A percentile compares a stretch with the other conserved stretches of the same genome.
Evolutionary conservation across 495 filamentous ascomycete species (phyloP).

Genomic region (Penicillium silybi): DNA sequence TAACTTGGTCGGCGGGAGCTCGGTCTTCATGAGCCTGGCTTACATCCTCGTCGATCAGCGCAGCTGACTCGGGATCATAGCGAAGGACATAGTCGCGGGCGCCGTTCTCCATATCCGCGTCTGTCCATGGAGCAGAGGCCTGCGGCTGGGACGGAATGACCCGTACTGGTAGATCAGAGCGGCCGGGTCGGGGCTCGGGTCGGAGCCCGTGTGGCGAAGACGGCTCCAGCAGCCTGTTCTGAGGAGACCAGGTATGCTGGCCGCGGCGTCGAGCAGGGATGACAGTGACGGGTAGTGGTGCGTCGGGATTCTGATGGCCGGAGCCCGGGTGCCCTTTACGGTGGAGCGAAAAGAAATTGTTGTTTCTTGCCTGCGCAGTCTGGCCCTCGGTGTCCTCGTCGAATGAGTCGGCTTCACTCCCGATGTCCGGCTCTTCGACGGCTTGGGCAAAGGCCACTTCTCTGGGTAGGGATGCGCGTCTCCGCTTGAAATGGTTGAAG

Average conservation of each 20-base stretch:
- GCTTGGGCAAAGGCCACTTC: constrained; percentile 52
- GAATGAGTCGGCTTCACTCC: constrained; percentile 15
- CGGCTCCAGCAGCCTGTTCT: constrained; percentile 18
- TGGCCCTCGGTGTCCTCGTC: constrained; percentile 22
- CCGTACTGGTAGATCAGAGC: constrained; percentile 28
- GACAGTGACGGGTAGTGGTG: constrained; percentile 56
- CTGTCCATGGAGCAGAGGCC: constrained; percentile 39
- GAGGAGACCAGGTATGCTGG: constrained; percentile 43
- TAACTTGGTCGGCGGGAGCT: constrained; percentile 10
- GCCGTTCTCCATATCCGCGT: constrained; percentile 27
- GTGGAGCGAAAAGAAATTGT: constrained; percentile 32
- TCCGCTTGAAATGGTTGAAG: constrained; percentile 51
- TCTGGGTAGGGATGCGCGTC: constrained; percentile 49
- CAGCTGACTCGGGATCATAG: constrained; percentile 45
- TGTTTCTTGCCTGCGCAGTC: constrained; percentile 12
- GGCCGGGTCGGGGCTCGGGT: constrained; percentile 10
- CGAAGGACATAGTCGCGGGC: constrained; percentile 32
- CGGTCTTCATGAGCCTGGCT: constrained; percentile 2
- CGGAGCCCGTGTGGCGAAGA: constrained; percentile 8
- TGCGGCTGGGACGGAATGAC: constrained; percentile 40
- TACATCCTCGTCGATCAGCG: constrained; percentile 34
- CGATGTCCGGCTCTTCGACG: constrained; percentile 29
- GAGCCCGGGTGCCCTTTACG: constrained; percentile 22
- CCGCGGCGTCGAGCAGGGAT: constrained; percentile 63
- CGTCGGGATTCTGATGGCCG: constrained; percentile 23